Evolutionary conservation across 1,139 yeast species (phyloP).

Genomic region (Geotrichum restrictum): DNA sequence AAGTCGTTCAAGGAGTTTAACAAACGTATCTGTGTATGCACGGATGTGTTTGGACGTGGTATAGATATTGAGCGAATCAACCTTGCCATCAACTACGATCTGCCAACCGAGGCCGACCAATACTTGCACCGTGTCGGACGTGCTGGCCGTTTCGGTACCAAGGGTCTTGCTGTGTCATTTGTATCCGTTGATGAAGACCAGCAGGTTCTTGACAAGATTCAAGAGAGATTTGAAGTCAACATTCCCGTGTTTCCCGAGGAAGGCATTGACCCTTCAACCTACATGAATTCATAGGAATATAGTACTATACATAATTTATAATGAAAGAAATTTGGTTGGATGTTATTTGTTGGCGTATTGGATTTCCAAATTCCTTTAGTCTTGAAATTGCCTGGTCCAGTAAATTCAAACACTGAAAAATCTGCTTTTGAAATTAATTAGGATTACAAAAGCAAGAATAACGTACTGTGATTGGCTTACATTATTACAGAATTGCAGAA

Average conservation of each 20-base stretch:
- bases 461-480: not conserved
- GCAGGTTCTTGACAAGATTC: slow-evolving; percentile 86
- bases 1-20: slow-evolving; percentile 95
- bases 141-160: slow-evolving; percentile 99
- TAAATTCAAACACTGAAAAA: not conserved
- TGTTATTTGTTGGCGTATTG: not conserved
- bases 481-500: not conserved
- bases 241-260: slow-evolving; percentile 94
- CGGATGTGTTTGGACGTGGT: slow-evolving; percentile 99
- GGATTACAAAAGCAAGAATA: not conserved
- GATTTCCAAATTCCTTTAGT: too few relatives aligned
- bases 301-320: slow-evolving; percentile 13
- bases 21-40: slow-evolving; percentile 96
- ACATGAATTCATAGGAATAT: slow-evolving; percentile 97
- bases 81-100: slow-evolving; percentile 93
- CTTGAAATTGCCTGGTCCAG: not conserved
- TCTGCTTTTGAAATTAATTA: not conserved
- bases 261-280: slow-evolving; percentile 96
- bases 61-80: slow-evolving; percentile 98
- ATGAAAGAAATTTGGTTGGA: slow-evolving; percentile 8
- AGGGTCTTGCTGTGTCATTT: slow-evolving; percentile 92
- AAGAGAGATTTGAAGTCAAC: slow-evolving; percentile 95
- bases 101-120: slow-evolving; percentile 85
- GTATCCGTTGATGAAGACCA: slow-evolving; percentile 84
- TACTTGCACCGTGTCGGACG: slow-evolving; percentile 98